A percentile compares a stretch with the other conserved stretches of the same genome.
These are phyloP conservation scores for Naganishia friedmannii DNA, from an alignment of 768 basidiomycete genomes.

Conservation along the genomic window DNA sequence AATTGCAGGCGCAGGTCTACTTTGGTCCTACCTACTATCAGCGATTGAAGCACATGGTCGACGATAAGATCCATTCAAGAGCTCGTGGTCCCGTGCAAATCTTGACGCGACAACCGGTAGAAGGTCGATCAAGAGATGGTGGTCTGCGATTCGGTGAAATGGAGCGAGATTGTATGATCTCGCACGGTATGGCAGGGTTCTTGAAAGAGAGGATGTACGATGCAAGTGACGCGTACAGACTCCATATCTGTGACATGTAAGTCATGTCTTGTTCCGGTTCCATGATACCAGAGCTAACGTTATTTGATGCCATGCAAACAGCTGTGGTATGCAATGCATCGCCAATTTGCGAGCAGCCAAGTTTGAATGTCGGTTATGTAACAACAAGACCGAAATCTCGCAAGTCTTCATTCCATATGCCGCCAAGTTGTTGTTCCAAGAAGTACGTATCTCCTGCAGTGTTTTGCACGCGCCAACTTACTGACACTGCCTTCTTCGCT, in stretches of 20 bases:
- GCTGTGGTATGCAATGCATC: conserved; percentile 71
- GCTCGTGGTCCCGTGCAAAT: conserved; percentile 97
- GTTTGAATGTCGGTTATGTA: conserved; percentile 95
- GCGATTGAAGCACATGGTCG: conserved; percentile 98
- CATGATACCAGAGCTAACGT: background rate
- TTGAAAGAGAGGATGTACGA: conserved; percentile 81
- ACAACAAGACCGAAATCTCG: conserved; percentile 92
- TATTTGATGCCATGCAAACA: conserved; percentile 46
- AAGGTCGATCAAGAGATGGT: conserved; percentile 97
- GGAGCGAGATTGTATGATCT: conserved; percentile 99
- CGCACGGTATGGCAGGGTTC: conserved; percentile 97
- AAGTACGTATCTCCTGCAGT: conserved; percentile 27
- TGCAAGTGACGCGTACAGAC: conserved; percentile 68
- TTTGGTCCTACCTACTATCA: conserved; percentile 99
- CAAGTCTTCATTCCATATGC: conserved; percentile 72
- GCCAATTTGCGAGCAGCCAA: conserved; percentile 99
- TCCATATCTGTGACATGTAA: conserved; percentile 95
- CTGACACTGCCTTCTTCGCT: background rate
- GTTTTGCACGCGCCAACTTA: too few relatives aligned
- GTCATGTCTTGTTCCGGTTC: conserved; percentile 47
- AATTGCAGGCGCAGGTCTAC: conserved; percentile 96
- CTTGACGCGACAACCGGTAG: conserved; percentile 92
- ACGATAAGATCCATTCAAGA: conserved; percentile 98
- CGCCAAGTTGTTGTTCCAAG: conserved; percentile 94
- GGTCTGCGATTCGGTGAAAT: conserved; percentile 99